phyloP scores from a whole-genome alignment of 305 asterid genomes.

The Euphrasia arctica region DNA sequence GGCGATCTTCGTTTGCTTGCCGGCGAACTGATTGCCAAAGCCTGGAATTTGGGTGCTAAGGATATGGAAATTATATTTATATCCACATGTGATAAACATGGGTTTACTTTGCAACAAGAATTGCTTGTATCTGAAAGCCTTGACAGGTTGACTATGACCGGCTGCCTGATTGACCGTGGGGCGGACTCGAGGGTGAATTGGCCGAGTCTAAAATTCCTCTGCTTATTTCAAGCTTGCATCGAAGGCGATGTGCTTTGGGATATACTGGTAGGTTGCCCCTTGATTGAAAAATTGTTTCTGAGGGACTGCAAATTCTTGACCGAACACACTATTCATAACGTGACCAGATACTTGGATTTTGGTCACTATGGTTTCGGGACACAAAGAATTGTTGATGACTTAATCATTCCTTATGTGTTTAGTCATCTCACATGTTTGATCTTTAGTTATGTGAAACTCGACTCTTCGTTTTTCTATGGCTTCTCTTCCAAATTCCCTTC shows the following conservation, averaged over 20 bases:
- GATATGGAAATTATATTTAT: neutral
- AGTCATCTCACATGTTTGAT: neutral
- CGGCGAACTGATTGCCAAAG: neutral
- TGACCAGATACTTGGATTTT: neutral
- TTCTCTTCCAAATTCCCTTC: slow-evolving; percentile 21
- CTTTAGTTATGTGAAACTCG: neutral
- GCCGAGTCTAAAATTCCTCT: neutral
- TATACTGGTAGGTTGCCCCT: neutral
- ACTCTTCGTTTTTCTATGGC: neutral
- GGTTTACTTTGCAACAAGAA: neutral
- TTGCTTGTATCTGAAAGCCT: neutral
- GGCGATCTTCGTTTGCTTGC: neutral
- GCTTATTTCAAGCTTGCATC: neutral
- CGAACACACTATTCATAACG: neutral
- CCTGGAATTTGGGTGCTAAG: neutral
- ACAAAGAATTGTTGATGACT: neutral
- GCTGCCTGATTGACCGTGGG: neutral
- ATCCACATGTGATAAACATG: neutral
- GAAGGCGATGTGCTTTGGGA: neutral
- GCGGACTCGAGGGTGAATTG: neutral
- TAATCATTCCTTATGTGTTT: neutral
- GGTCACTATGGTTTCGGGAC: neutral
- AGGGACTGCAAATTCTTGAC: neutral
- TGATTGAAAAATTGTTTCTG: neutral
- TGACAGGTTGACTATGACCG: neutral